Evolutionary conservation across 177 flowering plant genomes (phyloP).

Genomic region (Vitis hybrid): DNA sequence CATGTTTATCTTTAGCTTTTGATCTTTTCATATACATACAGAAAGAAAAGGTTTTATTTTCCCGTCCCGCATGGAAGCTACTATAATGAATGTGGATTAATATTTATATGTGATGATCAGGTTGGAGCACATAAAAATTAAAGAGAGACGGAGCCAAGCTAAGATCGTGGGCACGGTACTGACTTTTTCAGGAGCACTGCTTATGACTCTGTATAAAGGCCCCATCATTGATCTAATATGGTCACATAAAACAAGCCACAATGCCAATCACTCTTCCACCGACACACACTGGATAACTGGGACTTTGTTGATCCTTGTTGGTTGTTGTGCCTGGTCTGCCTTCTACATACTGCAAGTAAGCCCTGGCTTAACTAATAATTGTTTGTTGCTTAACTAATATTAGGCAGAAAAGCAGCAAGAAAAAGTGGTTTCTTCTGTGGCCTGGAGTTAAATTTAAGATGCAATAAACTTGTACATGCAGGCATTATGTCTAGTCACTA

Average conservation of each 20-base stretch:
- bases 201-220: conserved; percentile 49
- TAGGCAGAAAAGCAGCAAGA: no score
- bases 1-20: no score
- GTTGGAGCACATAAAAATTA: conserved; percentile 34
- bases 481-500: no score
- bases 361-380: neutral
- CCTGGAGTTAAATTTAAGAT: no score
- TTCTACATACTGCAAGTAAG: conserved; percentile 42
- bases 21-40: neutral
- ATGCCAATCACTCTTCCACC: conserved; percentile 4
- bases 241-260: conserved; percentile 9
- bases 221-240: conserved; percentile 30
- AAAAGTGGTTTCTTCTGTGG: no score
- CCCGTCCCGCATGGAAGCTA: neutral
- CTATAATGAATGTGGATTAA: no score
- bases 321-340: conserved; percentile 40
- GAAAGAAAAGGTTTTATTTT: neutral
- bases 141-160: conserved; percentile 30
- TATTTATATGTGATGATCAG: conserved; percentile 16
- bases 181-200: conserved; percentile 41
- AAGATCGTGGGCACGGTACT: conserved; percentile 43
- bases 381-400: no score
- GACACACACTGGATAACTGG: conserved; percentile 36
- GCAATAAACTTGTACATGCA: no score
- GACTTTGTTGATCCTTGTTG: conserved; percentile 35